These are phyloP conservation scores for Pistacia integerrima DNA, from an alignment of 345 rosid species.

Conservation along the genomic window DNA sequence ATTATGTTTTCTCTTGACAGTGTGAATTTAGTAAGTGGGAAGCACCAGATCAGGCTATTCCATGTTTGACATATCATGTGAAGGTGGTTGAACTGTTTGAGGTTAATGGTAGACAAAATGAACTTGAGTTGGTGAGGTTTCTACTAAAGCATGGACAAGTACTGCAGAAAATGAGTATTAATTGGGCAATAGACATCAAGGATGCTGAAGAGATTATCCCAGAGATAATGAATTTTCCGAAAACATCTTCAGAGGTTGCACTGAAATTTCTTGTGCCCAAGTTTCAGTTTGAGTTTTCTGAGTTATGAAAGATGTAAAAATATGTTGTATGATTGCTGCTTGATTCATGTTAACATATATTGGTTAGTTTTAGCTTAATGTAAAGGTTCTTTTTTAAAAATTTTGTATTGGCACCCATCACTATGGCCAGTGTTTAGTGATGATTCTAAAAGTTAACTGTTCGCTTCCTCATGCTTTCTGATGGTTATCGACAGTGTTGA, in stretches of 20 bases:
- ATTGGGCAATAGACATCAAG: background rate
- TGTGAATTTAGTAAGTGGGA: background rate
- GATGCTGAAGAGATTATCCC: background rate
- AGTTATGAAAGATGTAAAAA: background rate
- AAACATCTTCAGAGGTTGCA: background rate
- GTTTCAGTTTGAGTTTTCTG: background rate
- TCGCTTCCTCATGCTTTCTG: too few species aligned
- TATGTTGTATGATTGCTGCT: background rate
- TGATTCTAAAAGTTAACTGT: too few species aligned
- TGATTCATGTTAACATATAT: background rate
- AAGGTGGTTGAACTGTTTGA: conserved; percentile 1
- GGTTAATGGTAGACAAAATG: background rate
- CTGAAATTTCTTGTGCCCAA: background rate
- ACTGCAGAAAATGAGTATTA: background rate
- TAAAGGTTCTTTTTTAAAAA: background rate
- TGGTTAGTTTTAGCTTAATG: background rate
- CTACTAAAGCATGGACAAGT: background rate
- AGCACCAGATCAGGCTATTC: background rate
- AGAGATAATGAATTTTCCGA: background rate
- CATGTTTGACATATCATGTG: background rate
- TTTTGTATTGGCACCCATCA: background rate
- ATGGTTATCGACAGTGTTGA: too few species aligned
- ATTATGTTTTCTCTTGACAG: background rate
- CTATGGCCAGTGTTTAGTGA: too few species aligned
- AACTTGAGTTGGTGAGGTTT: conserved; percentile 9